A percentile compares a stretch with the other conserved stretches of the same genome.
Evolutionary conservation across 2,329 filamentous ascomycete species (phyloP).

Genomic region (Fusarium ambrosium): DNA sequence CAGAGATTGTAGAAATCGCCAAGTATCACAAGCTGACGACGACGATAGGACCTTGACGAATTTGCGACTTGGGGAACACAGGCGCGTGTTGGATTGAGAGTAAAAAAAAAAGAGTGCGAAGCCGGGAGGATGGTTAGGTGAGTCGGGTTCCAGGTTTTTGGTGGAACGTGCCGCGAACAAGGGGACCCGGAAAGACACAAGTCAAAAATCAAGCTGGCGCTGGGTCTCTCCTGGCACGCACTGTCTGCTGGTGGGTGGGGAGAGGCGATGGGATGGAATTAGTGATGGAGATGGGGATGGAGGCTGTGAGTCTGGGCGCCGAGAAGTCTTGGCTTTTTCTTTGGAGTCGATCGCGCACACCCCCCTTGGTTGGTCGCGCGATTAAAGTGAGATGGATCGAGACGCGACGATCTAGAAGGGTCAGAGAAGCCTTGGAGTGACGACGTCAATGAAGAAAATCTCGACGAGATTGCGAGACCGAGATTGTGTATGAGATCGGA

Average conservation of each 20-base stretch:
- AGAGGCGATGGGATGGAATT: not conserved
- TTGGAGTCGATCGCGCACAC: constrained; percentile 18
- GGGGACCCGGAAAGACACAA: constrained; percentile 24
- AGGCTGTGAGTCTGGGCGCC: constrained; percentile 36
- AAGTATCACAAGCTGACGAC: not conserved
- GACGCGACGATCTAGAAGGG: constrained; percentile 35
- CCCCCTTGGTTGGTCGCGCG: constrained; percentile 18
- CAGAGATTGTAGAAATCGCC: constrained; percentile 15
- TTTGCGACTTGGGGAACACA: not conserved
- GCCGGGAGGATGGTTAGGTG: constrained; percentile 16
- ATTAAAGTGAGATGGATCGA: constrained; percentile 7
- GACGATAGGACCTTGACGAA: not conserved
- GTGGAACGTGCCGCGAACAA: constrained; percentile 34
- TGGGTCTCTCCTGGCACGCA: not conserved
- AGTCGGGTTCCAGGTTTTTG: constrained; percentile 25
- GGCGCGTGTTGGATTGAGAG: constrained; percentile 13
- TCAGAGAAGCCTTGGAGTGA: constrained; percentile 20
- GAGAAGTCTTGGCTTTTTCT: constrained; percentile 29
- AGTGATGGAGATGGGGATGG: constrained; percentile 4
- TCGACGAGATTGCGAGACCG: not conserved
- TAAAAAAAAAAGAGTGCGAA: constrained; percentile 1
- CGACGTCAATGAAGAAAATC: constrained; percentile 1
- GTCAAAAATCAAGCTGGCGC: not conserved
- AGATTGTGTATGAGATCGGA: not conserved
- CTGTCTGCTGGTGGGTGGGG: not conserved